Evolutionary conservation across 805 yeast genomes (phyloP), one percentile per base, ranked within the genome.

Genomic region (Nakazawaea laoshanensis): DNA sequence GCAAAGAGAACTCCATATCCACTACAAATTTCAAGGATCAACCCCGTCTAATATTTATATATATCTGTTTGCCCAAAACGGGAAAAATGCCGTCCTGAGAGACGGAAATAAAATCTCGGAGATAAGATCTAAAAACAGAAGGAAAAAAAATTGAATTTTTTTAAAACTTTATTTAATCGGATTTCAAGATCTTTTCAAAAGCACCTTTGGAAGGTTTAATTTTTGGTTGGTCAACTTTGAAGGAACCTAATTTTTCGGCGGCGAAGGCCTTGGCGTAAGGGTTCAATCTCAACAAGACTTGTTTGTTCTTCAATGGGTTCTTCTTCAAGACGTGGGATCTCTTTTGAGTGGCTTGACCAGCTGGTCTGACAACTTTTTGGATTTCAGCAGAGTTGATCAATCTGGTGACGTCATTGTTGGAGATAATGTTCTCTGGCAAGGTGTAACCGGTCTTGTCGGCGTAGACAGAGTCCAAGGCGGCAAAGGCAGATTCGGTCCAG

Each of bases 231-330:
- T 68, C 77, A 62, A 65, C 81, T 78, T 84, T 84, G 61, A 67
- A 68, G 51, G 88, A 77, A 59, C 94, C 95, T 52, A 80, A 71
- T 71, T 85, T 85, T 74, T 86, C 78, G 66, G 82, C 87, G 57
- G 95, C 61, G 73, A 78, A 89, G 55, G 89, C 94, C 82, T 85
- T 86, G 57, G 98, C 97, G 80, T 92, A 92, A 53, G 99, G 99
- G 95, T 92, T 92, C 68, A 92, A 82, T 77, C 96, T 86, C 67
- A 87, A 79, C 65, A 87, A 70, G 59, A 88, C 89, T 74, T 86
- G 95, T 80, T 86, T 88, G 96, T 92, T 92, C 92, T 86, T 89
- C 65, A 87, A 81, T 69, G 96, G 94, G 88, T 85, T 89, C 89
- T 87, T 88, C 96, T 92, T 92, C 69, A 79, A 78, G 64, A 85